phyloP scores from a whole-genome alignment of 108 stramenopile genomes.

The Fragilariopsis cylindrus region DNA sequence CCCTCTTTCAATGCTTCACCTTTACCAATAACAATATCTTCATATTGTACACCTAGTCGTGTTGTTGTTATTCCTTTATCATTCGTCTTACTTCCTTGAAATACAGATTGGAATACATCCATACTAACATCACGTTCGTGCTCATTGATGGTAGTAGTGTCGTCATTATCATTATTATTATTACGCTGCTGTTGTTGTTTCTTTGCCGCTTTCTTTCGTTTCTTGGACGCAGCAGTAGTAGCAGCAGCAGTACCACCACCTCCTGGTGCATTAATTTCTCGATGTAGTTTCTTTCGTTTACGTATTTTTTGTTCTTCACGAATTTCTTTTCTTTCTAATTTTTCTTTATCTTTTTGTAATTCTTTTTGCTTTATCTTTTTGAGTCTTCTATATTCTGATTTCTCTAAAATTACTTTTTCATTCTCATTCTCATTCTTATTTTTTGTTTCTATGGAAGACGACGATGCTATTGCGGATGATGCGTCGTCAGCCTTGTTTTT shows the following conservation, averaged over 20 bases:
- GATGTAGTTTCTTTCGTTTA: constrained; percentile 20
- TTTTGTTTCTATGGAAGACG: not conserved
- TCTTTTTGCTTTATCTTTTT: constrained; percentile 3
- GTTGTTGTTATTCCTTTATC: constrained; percentile 3
- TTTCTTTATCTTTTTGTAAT: constrained; percentile 4
- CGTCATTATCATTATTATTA: not conserved
- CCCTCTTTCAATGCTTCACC: constrained; percentile 33
- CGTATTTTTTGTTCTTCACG: constrained; percentile 18
- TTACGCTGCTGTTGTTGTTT: not conserved
- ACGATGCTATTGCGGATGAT: not conserved
- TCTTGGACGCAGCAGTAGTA: not conserved
- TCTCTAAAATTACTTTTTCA: not conserved
- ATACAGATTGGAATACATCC: not conserved
- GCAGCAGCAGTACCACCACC: not conserved
- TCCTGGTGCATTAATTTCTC: constrained; percentile 18
- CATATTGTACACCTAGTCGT: constrained; percentile 46
- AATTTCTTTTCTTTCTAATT: constrained; percentile 4
- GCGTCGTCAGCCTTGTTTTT: not conserved
- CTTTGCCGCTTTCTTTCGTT: not conserved
- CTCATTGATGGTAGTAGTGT: constrained; percentile 7
- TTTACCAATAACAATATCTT: constrained; percentile 45
- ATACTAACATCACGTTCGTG: not conserved
- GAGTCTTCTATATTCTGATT: not conserved
- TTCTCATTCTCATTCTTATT: not conserved
- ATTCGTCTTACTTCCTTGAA: not conserved